Conservation (phyloP, 2,329 filamentous ascomycete species). For the Pyrenophora teres region DNA sequence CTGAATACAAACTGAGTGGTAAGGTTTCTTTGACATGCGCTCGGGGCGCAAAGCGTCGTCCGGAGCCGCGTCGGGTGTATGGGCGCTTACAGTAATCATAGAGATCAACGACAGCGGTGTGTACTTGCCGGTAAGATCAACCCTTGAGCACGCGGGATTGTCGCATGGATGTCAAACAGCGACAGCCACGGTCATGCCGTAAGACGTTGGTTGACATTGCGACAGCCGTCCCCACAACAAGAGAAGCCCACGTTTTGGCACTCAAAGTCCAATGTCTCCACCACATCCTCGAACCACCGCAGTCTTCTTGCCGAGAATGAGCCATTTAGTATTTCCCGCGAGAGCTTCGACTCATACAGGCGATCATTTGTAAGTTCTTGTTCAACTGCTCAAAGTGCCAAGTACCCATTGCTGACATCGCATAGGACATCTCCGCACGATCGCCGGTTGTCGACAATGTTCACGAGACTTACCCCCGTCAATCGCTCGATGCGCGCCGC, state of each 20-base stretch:
- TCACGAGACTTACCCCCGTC: conserved; percentile 59
- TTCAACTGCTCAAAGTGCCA: neutral
- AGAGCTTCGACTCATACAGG: conserved; percentile 96
- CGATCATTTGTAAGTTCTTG: conserved; percentile 81
- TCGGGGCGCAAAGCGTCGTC: conserved; percentile 7
- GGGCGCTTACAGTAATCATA: conserved; percentile 51
- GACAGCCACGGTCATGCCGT: neutral
- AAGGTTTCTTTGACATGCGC: conserved; percentile 26
- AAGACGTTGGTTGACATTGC: conserved; percentile 27
- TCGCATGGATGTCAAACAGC: conserved; percentile 3
- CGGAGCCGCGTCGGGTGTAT: conserved; percentile 7
- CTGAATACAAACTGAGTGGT: conserved; percentile 61
- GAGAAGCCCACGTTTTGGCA: conserved; percentile 84
- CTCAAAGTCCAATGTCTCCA: conserved; percentile 54
- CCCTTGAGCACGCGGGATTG: conserved; percentile 1
- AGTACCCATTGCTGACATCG: conserved; percentile 37
- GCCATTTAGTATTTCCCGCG: conserved; percentile 91
- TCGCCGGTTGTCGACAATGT: conserved; percentile 71
- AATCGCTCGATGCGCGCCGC: conserved; percentile 62
- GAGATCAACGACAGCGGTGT: conserved; percentile 96
- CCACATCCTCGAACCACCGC: conserved; percentile 61
- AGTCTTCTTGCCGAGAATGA: conserved; percentile 80
- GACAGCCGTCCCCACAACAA: conserved; percentile 76
- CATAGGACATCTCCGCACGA: conserved; percentile 86
- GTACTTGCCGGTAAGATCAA: conserved; percentile 77